Evolutionary conservation across 2,329 filamentous ascomycete genomes (phyloP), one percentile per base, ranked within the genome.

Genomic region (Fusarium odoratissimum): DNA sequence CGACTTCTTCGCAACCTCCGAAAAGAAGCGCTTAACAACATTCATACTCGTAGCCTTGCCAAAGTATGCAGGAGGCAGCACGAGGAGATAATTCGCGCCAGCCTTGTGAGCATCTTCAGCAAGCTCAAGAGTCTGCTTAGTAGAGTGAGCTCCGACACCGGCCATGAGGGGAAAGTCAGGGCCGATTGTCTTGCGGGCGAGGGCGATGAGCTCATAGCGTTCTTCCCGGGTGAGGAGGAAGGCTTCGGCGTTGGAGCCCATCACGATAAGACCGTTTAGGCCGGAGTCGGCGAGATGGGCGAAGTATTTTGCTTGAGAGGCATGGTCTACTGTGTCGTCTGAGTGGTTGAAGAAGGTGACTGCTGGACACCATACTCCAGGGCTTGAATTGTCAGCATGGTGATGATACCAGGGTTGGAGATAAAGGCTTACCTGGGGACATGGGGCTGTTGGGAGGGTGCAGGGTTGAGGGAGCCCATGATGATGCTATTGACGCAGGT

Each of bases 111-210:
- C 91, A 75, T 92, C 91, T 33, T 79, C 75, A 60, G 90, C 85
- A 67, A 86, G 87, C 78, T 91, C 87, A 2, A 91, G 84, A 7
- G 89, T 88, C 80, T 92, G 90, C 70, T 86, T 86, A 5, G 89
- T 92, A 21, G 89, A 91, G 79, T 92, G 90, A 1, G 87, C 90
- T 23, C 89, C 86, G 11, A 90, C 88, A 38, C 91, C 91, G 83
- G 56, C 95, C 86, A 96, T 95, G 73, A 97, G 86, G 35, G 95
- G 95, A 81, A 95, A 97, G 81, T 95, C 91, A 1, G 94, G 93
- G 0, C 95, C 95, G 52, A 97, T 92, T 56, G 90, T 90, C 78
- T 94, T 92, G 64, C 95, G 90, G 80, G 91, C 91, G 16, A 87
- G 83, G 33, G 82, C 78, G 30, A 93, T 84, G n/a, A 92, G 84